These are phyloP conservation scores for Aureobasidium sp. DNA, from an alignment of 2,329 filamentous ascomycete species.

Conservation along the genomic window DNA sequence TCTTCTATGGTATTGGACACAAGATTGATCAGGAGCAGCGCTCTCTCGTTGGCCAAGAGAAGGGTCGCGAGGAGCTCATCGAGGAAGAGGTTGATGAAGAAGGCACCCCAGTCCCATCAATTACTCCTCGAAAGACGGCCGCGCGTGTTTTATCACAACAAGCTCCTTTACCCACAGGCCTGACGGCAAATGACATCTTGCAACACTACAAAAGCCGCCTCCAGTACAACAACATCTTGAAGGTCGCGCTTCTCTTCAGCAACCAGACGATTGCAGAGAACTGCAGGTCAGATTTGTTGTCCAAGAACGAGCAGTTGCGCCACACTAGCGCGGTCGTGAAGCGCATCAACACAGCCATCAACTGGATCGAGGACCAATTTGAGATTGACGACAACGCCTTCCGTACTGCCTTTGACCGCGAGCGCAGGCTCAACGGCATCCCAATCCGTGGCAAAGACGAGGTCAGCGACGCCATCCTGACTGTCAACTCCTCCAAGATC, in stretches of 20 bases:
- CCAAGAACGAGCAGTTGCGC: background rate
- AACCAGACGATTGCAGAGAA: background rate
- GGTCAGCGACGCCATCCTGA: background rate
- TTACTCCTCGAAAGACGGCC: background rate
- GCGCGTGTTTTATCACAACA: background rate
- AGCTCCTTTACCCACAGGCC: background rate
- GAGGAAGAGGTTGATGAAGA: background rate
- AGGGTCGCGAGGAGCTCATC: background rate
- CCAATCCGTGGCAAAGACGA: background rate
- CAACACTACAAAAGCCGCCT: background rate
- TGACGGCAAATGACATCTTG: background rate
- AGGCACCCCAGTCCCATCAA: background rate
- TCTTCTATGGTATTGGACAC: background rate
- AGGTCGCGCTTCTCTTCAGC: background rate
- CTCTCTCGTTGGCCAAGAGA: background rate
- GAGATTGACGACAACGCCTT: background rate
- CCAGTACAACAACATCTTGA: background rate
- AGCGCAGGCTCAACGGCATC: background rate
- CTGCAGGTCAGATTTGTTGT: background rate
- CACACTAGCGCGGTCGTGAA: background rate
- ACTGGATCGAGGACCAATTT: background rate
- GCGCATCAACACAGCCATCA: background rate
- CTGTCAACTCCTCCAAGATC: background rate
- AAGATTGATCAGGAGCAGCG: background rate
- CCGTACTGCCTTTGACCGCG: background rate